A percentile compares a stretch with the other conserved stretches of the same genome.
Evolutionary conservation across 2,329 filamentous ascomycete genomes (phyloP).

Genomic region (Dendryphion nanum): DNA sequence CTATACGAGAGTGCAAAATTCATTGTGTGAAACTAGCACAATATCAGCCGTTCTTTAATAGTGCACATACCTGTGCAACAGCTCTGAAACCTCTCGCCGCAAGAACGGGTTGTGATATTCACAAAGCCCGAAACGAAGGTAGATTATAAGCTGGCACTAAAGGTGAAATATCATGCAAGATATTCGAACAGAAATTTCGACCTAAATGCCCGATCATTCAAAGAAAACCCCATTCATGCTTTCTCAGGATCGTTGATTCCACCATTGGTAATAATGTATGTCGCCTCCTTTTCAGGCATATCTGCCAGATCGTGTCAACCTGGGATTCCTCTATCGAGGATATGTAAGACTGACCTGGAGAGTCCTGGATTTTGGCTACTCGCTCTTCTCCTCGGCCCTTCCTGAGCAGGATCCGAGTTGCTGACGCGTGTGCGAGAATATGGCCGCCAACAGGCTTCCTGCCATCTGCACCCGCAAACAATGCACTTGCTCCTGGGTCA

Average conservation of each 20-base stretch:
- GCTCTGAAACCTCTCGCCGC: no score
- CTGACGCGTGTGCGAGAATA: slow-evolving; percentile 67
- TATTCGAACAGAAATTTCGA: no score
- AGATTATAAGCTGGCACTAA: no score
- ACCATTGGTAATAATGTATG: slow-evolving; percentile 68
- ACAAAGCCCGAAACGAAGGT: no score
- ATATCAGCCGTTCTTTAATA: background rate
- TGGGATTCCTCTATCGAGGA: background rate
- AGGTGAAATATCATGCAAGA: no score
- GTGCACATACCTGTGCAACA: background rate
- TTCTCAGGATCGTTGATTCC: slow-evolving; percentile 69
- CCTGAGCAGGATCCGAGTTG: slow-evolving; percentile 63
- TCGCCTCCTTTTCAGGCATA: slow-evolving; percentile 67
- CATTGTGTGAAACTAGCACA: background rate
- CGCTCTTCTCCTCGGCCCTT: slow-evolving; percentile 69
- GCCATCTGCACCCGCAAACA: slow-evolving; percentile 67
- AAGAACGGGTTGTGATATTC: no score
- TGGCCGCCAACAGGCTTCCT: slow-evolving; percentile 67
- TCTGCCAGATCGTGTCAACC: slow-evolving; percentile 42
- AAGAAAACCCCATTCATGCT: no score
- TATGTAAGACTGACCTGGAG: slow-evolving; percentile 53
- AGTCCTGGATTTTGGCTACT: slow-evolving; percentile 68
- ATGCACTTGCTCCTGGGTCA: slow-evolving; percentile 65
- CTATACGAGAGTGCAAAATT: no score
- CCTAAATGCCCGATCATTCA: no score